Evolutionary conservation across 2,329 filamentous ascomycete genomes (phyloP).

Genomic region (Erysiphe pisi): DNA sequence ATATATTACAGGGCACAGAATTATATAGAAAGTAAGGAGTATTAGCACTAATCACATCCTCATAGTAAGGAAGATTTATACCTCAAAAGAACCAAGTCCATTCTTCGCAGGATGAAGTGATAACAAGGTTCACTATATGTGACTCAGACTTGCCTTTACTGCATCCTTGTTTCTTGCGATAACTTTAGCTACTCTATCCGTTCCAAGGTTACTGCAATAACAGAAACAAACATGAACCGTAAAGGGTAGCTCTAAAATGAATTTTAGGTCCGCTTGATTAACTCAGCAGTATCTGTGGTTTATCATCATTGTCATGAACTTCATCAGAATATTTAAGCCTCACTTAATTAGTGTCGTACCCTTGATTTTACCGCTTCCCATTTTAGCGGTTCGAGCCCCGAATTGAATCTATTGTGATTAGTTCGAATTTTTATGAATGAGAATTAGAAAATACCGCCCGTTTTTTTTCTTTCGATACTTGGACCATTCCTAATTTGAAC

Average conservation of each 20-base stretch:
- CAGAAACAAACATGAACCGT: conserved; percentile 43
- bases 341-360: conserved; percentile 52
- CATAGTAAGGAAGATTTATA: too few relatives aligned
- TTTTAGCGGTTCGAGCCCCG: conserved; percentile 70
- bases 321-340: conserved; percentile 31
- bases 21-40: too few relatives aligned
- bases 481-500: conserved; percentile 57
- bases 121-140: conserved; percentile 26
- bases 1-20: too few relatives aligned
- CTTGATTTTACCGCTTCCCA: conserved; percentile 59
- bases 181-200: conserved; percentile 33
- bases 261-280: conserved; percentile 36
- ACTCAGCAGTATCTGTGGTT: conserved; percentile 64
- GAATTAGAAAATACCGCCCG: conserved; percentile 54
- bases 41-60: too few relatives aligned
- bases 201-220: conserved; percentile 36
- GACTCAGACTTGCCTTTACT: conserved; percentile 58
- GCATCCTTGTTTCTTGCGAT: conserved; percentile 35
- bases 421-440: conserved; percentile 29
- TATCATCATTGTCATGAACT: conserved; percentile 51
- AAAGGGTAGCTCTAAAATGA: conserved; percentile 31
- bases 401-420: conserved; percentile 57
- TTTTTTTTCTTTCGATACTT: conserved; percentile 79
- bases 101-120: too few relatives aligned
- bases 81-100: too few relatives aligned